These are phyloP conservation scores for Neodidymelliopsis sp. DNA, from an alignment of 2,329 filamentous ascomycete genomes.

Conservation along the genomic window DNA sequence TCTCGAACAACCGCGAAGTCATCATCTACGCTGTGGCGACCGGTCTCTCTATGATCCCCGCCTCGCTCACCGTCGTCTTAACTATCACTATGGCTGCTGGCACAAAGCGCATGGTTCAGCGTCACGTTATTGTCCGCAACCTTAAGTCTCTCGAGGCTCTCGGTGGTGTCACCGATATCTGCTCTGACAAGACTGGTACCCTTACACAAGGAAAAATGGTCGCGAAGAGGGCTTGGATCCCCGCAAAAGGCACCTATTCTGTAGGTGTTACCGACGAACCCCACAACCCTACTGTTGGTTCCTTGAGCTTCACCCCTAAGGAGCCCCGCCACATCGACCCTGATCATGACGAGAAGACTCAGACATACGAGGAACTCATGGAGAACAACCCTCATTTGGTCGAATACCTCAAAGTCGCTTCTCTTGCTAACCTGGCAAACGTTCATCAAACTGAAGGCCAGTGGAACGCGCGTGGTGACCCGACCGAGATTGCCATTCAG, in stretches of 20 bases:
- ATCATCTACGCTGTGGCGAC: slow-evolving; percentile 49
- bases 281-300: slow-evolving; percentile 42
- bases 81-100: slow-evolving; percentile 51
- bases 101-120: slow-evolving; percentile 46
- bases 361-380: slow-evolving; percentile 33
- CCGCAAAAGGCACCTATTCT: slow-evolving; percentile 43
- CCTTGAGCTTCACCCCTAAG: slow-evolving; percentile 38
- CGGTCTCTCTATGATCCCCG: slow-evolving; percentile 49
- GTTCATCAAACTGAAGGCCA: slow-evolving; percentile 54
- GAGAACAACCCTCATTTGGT: slow-evolving; percentile 40
- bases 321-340: slow-evolving; percentile 38
- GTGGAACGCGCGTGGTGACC: slow-evolving; percentile 47
- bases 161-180: slow-evolving; percentile 47
- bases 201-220: slow-evolving; percentile 48
- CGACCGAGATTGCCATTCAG: slow-evolving; percentile 75
- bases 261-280: slow-evolving; percentile 41
- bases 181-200: slow-evolving; percentile 45
- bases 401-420: slow-evolving; percentile 44
- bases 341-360: slow-evolving; percentile 35
- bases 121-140: slow-evolving; percentile 48
- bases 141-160: slow-evolving; percentile 48
- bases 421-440: slow-evolving; percentile 59
- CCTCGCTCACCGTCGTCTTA: slow-evolving; percentile 44
- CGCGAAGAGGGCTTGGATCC: slow-evolving; percentile 46
- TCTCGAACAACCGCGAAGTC: slow-evolving; percentile 48